Percentiles rank a stretch among this genome's conserved stretches.
Evolutionary conservation across 2,329 filamentous ascomycete genomes (phyloP).

Genomic region (Curvularia eragrostidis): DNA sequence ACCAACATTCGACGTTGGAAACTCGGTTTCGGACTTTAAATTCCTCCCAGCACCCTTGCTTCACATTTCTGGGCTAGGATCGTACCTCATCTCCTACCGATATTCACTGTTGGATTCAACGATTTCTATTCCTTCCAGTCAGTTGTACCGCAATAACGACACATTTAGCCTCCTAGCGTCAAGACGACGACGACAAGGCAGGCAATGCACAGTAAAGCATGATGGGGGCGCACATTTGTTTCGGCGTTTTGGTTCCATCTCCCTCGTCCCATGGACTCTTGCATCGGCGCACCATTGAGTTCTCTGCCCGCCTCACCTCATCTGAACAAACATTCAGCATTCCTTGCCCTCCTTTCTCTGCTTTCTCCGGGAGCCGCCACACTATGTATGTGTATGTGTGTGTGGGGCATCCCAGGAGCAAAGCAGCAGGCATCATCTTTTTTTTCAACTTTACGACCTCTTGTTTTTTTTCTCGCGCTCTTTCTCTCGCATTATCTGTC

Average conservation of each 20-base stretch:
- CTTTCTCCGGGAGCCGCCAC: not conserved
- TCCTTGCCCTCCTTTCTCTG: not conserved
- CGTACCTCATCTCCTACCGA: not conserved
- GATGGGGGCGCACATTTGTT: constrained; percentile 1
- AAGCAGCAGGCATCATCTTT: not conserved
- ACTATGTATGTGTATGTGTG: not conserved
- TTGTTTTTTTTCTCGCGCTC: not conserved
- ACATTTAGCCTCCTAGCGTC: not conserved
- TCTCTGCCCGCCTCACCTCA: not conserved
- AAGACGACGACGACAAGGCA: not conserved
- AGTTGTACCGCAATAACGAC: not conserved
- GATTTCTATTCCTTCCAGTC: not conserved
- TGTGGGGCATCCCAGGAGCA: not conserved
- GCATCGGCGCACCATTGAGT: constrained; percentile 1
- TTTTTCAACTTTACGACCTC: not conserved
- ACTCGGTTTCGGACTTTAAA: not conserved
- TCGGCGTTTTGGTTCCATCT: constrained; percentile 1
- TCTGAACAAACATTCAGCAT: not conserved
- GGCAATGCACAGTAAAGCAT: constrained; percentile 1
- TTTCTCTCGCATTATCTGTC: not conserved
- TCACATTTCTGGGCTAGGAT: not conserved
- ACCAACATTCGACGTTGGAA: not conserved
- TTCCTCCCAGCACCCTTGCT: not conserved
- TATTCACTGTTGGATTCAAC: constrained; percentile 1
- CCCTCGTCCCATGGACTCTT: not conserved